A percentile compares a stretch with the other conserved stretches of the same genome.
Conservation (phyloP, 768 basidiomycete species). For the Phaeotremella fagi region DNA sequence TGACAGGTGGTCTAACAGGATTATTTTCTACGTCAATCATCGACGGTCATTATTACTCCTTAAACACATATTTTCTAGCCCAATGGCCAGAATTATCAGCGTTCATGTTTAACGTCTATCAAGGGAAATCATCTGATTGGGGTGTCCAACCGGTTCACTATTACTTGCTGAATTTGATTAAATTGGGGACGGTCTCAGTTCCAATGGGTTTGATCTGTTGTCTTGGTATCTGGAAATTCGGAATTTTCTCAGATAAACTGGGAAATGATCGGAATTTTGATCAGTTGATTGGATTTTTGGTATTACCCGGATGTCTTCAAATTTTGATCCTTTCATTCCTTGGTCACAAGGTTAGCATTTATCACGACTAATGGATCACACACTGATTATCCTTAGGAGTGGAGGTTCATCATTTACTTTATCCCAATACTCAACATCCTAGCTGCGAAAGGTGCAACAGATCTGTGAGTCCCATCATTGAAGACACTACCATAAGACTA, state of each 20-base stretch:
- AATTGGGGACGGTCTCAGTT: background rate
- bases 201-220: background rate
- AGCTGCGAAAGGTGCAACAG: slow-evolving; percentile 62
- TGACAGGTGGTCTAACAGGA: slow-evolving; percentile 32
- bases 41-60: slow-evolving; percentile 81
- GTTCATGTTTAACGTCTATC: slow-evolving; percentile 75
- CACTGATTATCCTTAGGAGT: slow-evolving; percentile 56
- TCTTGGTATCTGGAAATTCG: background rate
- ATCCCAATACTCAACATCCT: slow-evolving; percentile 76
- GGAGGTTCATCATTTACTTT: slow-evolving; percentile 89
- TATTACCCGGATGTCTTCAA: background rate
- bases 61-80: slow-evolving; percentile 42
- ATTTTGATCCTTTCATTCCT: slow-evolving; percentile 58
- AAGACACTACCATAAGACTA: no score
- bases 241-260: background rate
- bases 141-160: slow-evolving; percentile 57
- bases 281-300: background rate
- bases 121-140: slow-evolving; percentile 90
- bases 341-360: slow-evolving; percentile 63
- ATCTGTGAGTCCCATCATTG: slow-evolving; percentile 58
- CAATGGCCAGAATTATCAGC: slow-evolving; percentile 83
- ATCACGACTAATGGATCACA: background rate
- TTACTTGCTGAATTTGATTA: slow-evolving; percentile 10
- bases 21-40: slow-evolving; percentile 55
- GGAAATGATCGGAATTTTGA: no score